A percentile compares a stretch with the other conserved stretches of the same genome.
These are phyloP conservation scores for Dendrobium chrysotoxum DNA, from an alignment of 106 monocot species.

Conservation along the genomic window DNA sequence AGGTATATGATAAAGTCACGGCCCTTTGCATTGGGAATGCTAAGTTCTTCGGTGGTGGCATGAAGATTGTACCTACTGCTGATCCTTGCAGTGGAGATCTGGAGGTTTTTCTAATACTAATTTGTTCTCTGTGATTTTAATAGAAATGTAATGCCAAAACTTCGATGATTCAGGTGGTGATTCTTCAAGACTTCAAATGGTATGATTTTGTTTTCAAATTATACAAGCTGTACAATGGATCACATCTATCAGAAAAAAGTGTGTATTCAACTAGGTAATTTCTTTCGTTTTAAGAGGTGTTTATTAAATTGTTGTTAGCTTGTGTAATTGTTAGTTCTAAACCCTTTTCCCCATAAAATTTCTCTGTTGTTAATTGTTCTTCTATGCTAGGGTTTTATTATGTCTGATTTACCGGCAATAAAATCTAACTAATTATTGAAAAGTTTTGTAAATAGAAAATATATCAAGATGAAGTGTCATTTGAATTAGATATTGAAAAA, in stretches of 20 bases:
- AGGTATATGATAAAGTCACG: constrained; percentile 57
- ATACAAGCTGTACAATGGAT: constrained; percentile 73
- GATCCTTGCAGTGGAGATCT: constrained; percentile 67
- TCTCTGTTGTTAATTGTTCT: background rate
- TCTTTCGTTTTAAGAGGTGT: background rate
- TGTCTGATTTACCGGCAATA: background rate
- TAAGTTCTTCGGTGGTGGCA: constrained; percentile 94
- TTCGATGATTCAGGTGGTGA: constrained; percentile 52
- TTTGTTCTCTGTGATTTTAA: background rate
- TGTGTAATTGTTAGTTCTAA: background rate
- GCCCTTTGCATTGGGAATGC: constrained; percentile 96
- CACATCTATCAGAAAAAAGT: constrained; percentile 76
- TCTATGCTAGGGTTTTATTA: background rate
- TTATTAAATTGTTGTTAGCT: background rate
- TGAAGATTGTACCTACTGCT: constrained; percentile 84
- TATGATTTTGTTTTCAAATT: constrained; percentile 79
- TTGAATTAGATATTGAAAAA: no score
- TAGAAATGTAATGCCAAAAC: background rate
- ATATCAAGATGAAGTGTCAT: background rate
- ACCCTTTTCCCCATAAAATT: background rate
- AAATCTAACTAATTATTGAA: background rate
- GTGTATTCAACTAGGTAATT: constrained; percentile 61
- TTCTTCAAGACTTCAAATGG: constrained; percentile 94
- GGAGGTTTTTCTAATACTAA: constrained; percentile 46
- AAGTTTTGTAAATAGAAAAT: background rate